These are phyloP conservation scores for Solanum chiquidenum DNA, from an alignment of 257 asterid species.

Conservation along the genomic window DNA sequence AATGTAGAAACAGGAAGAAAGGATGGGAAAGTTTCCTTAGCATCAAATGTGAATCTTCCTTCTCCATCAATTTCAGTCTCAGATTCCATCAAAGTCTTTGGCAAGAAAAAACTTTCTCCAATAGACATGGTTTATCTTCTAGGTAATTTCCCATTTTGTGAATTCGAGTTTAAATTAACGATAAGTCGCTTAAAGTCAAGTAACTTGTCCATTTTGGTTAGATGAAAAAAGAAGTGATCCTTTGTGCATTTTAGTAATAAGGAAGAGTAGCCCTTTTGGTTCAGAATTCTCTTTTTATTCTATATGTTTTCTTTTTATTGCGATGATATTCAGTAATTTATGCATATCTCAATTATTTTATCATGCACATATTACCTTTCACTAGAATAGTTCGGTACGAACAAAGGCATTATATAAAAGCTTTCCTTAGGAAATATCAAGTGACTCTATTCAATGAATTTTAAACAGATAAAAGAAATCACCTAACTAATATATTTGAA, in stretches of 20 bases:
- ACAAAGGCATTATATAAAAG: too few relatives aligned
- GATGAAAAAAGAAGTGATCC: too few relatives aligned
- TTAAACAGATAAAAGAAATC: not conserved
- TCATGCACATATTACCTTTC: not conserved
- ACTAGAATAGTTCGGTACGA: rapidly evolving
- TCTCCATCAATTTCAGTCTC: constrained; percentile 31
- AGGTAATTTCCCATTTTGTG: constrained; percentile 9
- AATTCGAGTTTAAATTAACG: not conserved
- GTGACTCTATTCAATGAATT: not conserved
- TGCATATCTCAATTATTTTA: not conserved
- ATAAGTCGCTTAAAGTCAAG: not conserved
- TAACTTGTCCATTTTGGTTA: too few relatives aligned
- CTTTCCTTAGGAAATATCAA: not conserved
- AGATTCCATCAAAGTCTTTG: constrained; percentile 23
- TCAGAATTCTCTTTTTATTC: too few relatives aligned
- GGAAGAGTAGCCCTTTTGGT: too few relatives aligned
- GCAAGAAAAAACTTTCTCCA: constrained; percentile 22
- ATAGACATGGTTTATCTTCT: constrained; percentile 53
- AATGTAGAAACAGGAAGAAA: constrained; percentile 36
- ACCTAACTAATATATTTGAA: not conserved
- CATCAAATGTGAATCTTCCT: constrained; percentile 41
- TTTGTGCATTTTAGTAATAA: too few relatives aligned
- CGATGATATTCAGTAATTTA: not conserved
- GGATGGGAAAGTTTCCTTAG: constrained; percentile 36
- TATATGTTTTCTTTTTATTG: not conserved